Percentiles rank a stretch among this genome's conserved stretches.
phyloP scores from a whole-genome alignment of 1,284 basidiomycete genomes.

The Naganishia sp. region DNA sequence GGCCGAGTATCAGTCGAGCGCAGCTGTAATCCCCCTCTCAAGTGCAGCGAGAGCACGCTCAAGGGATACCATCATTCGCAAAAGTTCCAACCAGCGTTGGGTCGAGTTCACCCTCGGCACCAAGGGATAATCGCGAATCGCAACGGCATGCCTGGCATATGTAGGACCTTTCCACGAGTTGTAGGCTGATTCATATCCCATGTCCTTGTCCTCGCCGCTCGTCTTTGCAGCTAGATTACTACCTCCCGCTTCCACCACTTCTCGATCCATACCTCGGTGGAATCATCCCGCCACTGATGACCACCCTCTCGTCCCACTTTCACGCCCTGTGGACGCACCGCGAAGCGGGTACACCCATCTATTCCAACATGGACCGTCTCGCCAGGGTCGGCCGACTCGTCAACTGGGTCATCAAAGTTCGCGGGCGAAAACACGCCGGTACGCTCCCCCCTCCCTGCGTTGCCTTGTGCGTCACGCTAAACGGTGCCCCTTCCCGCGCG shows the following conservation, averaged over 20 bases:
- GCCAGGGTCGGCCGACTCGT: constrained; percentile 66
- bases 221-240: constrained; percentile 70
- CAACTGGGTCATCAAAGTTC: constrained; percentile 82
- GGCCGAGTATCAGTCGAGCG: no score
- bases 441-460: constrained; percentile 48
- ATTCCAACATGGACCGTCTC: constrained; percentile 55
- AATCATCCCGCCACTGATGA: constrained; percentile 76
- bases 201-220: no score
- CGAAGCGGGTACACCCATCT: constrained; percentile 49
- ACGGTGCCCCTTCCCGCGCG: neutral
- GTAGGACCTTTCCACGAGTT: neutral
- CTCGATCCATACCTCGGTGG: constrained; percentile 92
- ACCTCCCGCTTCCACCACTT: constrained; percentile 90
- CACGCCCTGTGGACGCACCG: constrained; percentile 53
- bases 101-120: no score
- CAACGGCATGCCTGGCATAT: neutral
- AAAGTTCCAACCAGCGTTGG: no score
- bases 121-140: no score
- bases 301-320: constrained; percentile 65
- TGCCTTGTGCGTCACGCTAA: constrained; percentile 8
- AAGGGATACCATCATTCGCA: no score
- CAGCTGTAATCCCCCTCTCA: no score
- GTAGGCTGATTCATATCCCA: neutral
- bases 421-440: constrained; percentile 93
- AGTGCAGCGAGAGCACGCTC: no score